Base-by-base conservation (phyloP, 371 early-diverging fungal species). In the Apophysomyces variabilis region DNA sequence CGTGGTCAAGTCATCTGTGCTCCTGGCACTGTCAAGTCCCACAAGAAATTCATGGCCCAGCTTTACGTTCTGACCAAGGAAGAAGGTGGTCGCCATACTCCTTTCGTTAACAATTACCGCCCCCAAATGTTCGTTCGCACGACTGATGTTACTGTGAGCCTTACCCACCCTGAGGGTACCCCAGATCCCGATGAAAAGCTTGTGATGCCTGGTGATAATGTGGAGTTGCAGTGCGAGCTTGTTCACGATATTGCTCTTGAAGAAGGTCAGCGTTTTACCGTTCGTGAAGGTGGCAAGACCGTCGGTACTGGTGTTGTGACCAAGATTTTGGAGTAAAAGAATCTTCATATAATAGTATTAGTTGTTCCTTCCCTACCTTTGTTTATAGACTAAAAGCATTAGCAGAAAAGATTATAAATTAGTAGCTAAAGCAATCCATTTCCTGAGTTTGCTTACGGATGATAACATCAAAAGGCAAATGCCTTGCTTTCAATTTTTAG, bases 181-280 rank as follows among this genome's bases (percentile, higher is more conserved):
- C 89, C 88, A 79, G 90, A 93, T 77, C 88, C 92, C 21, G 90
- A 92, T 56, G 94, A 95, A 60, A 92, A 95, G 89, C 91, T 97
- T 90, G 90, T 99, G 66, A 95, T 97, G 95, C 99, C 99, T n/a
- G 99, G 99, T 62, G 98, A 98, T 77, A 96, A 97, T 68, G 90
- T 96, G 36, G 87, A 88, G 66, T 84, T 97, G 86, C 72, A 85
- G 69, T 89, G 94, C 76, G 93, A 94, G 77, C 87, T 96, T 66
- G 75, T 87, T 43, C 77, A 85, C 66, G 89, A 91, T 39, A 85
- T 97, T 67, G 95, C 98, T 60, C 81, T 98, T 69, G 96, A 98
- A 74, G 89, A 89, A 73, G 97, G 97, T 67, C 86, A 93, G 77
- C 89, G 97, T 67, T 99, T 98, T 87, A 97, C 98, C 65, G 90